Evolutionary conservation across 2,329 filamentous ascomycete species (phyloP), one percentile per base, ranked within the genome.

Genomic region (Penicillium sclerotiorum): DNA sequence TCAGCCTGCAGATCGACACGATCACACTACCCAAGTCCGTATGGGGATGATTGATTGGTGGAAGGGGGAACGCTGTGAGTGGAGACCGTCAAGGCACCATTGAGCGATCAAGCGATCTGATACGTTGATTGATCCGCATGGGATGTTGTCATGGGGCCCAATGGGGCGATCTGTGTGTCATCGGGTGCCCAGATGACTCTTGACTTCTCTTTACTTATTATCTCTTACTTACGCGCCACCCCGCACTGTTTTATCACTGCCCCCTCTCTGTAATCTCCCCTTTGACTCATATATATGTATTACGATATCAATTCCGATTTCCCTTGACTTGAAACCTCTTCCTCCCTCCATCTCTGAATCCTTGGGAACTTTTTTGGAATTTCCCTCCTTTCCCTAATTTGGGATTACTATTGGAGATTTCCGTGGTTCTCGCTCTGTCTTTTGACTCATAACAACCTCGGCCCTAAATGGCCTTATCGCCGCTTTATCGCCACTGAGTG

Each of bases 121-220:
- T 58, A 36, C 43, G 53, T 40, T 51, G 47, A 52, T 53, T 52
- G 50, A 49, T 28, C 47, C 53, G 55, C 56, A 57, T 50, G 46
- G 21, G 45, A 60, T 53, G 53, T 50, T 60, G 56, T 60, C 58
- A 60, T 59, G 58, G 47, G 54, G 51, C 38, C 41, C 40, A 47
- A 33, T 28, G 48, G 45, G 45, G 45, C 30, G 50, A 56, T 58
- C 55, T 51, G 48, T 47, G 47, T 53, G 48, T 52, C 33, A 45
- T 45, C 22, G 42, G 43, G 40, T 41, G 22, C 21, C 42, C 32
- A 46, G 43, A 46, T 46, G 43, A 46, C 43, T 38, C 25, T 28
- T 13, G n/a, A n/a, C 28, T 32, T 11, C 28, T 11, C 28, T 32
- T 17, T 33, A 45, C 11, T 27, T 22, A 45, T 36, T 33, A 20